A percentile compares a stretch with the other conserved stretches of the same genome.
Evolutionary conservation across 2,329 filamentous ascomycete species (phyloP).

Genomic region (Sporothrix brasiliensis): DNA sequence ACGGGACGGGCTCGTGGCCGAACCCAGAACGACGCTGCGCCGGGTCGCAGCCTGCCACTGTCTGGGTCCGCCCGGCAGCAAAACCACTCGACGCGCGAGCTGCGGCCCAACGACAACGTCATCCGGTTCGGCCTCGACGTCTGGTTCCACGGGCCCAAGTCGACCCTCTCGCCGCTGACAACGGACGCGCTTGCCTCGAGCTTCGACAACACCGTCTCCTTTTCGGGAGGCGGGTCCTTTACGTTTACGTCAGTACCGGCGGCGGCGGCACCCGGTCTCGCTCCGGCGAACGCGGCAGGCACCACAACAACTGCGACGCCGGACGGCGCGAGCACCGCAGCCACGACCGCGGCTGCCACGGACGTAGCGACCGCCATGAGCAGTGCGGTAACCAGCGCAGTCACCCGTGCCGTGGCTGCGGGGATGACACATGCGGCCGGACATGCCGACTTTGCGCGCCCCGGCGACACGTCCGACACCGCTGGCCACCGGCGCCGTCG

Average conservation of each 20-base stretch:
- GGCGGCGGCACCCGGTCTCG: background rate
- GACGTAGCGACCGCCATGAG: background rate
- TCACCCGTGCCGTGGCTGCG: no score
- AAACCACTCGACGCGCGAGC: background rate
- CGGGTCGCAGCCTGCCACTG: background rate
- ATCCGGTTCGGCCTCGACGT: background rate
- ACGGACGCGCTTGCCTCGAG: background rate
- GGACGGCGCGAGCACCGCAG: background rate
- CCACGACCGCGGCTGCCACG: background rate
- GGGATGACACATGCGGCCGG: no score
- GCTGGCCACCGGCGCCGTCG: no score
- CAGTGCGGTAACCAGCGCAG: background rate
- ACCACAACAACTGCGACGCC: background rate
- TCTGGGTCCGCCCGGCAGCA: background rate
- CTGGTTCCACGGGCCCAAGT: background rate
- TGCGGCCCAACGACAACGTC: slow-evolving; percentile 1
- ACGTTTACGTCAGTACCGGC: background rate
- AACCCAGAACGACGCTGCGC: background rate
- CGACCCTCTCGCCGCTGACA: background rate
- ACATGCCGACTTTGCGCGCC: no score
- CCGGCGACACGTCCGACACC: no score
- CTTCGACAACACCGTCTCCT: background rate
- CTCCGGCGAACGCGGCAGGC: background rate
- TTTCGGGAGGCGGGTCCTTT: background rate
- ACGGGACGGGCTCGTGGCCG: no score